Evolutionary conservation across 2,329 filamentous ascomycete genomes (phyloP).

Genomic region (Colletotrichum incanum): DNA sequence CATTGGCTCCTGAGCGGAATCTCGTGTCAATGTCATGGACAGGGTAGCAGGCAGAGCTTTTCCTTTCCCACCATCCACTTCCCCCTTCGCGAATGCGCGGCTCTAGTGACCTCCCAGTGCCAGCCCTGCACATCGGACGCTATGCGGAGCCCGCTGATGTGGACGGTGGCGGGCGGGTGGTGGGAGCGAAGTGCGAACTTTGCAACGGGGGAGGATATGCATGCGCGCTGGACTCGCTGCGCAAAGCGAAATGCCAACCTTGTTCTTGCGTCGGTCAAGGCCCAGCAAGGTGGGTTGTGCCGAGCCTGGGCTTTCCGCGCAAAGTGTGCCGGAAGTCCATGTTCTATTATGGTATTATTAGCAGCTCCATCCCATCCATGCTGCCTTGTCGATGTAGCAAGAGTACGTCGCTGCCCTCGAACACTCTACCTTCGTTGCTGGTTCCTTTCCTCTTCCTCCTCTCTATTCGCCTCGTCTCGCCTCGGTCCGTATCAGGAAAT

Average conservation of each 20-base stretch:
- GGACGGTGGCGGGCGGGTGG: constrained; percentile 18
- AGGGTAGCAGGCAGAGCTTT: constrained; percentile 11
- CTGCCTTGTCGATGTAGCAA: background rate
- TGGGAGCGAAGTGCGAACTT: constrained; percentile 13
- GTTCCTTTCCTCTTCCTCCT: background rate
- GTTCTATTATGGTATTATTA: constrained; percentile 33
- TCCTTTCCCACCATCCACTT: constrained; percentile 14
- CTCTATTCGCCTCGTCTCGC: background rate
- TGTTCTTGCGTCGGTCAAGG: constrained; percentile 25
- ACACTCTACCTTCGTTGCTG: background rate
- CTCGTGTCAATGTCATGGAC: constrained; percentile 6
- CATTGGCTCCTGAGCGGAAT: constrained; percentile 18
- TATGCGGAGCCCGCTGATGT: constrained; percentile 36
- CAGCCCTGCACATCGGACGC: constrained; percentile 16
- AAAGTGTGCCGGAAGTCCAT: constrained; percentile 26
- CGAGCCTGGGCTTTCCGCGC: constrained; percentile 30
- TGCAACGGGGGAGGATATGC: constrained; percentile 7
- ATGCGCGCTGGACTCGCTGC: constrained; percentile 15
- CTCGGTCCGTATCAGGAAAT: constrained; percentile 1
- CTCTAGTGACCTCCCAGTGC: background rate
- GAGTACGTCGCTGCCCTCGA: constrained; percentile 6
- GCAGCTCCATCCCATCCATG: constrained; percentile 34
- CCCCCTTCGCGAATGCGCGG: constrained; percentile 1
- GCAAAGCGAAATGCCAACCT: constrained; percentile 29
- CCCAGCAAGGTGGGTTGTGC: constrained; percentile 39